These are phyloP conservation scores for Cnidoscolus chayamansa DNA, from an alignment of 441 rosid genomes.

Conservation along the genomic window DNA sequence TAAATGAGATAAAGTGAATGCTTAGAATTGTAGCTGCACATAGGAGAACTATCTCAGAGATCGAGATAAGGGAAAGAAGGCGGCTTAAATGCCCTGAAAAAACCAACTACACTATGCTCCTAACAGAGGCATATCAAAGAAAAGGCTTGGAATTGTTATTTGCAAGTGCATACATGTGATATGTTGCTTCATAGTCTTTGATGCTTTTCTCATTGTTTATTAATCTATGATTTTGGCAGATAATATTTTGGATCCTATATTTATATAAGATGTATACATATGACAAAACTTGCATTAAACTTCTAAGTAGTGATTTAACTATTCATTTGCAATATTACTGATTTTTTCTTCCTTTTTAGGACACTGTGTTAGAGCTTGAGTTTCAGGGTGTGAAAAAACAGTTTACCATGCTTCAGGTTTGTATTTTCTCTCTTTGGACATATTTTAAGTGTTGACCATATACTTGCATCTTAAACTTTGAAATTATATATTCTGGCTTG, in stretches of 20 bases:
- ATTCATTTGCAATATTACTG: neutral
- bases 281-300: neutral
- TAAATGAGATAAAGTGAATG: constrained; percentile 3
- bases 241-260: neutral
- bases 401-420: constrained; percentile 97
- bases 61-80: too few species aligned
- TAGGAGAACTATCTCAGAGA: too few species aligned
- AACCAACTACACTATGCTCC: too few species aligned
- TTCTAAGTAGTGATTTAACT: neutral
- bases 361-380: constrained; percentile 93
- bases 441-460: neutral
- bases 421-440: constrained; percentile 12
- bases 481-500: constrained; percentile 13
- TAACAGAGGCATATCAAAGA: too few species aligned
- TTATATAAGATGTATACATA: neutral
- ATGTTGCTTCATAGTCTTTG: neutral
- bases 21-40: neutral
- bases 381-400: constrained; percentile 95
- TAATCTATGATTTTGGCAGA: neutral
- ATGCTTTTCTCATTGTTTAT: neutral
- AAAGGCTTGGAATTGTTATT: neutral
- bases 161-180: neutral
- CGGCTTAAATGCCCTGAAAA: too few species aligned
- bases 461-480: neutral
- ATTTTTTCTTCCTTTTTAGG: constrained; percentile 42